Conservation (phyloP, 2,329 filamentous ascomycete species). For the Aspergillus sojae region DNA sequence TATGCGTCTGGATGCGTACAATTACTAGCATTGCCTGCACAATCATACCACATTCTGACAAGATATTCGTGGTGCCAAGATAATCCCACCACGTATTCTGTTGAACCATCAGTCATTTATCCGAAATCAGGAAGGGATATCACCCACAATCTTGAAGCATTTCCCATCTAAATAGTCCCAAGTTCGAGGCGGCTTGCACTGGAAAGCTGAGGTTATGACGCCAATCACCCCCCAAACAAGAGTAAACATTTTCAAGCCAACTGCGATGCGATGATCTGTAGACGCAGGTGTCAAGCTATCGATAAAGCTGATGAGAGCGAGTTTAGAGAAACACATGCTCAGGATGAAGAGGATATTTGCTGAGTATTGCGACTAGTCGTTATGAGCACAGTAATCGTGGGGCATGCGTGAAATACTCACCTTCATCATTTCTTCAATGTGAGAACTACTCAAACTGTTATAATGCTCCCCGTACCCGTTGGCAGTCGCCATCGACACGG, state of each 20-base stretch:
- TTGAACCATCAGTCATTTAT: not conserved
- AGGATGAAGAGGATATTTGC: constrained; percentile 26
- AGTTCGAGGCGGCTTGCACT: constrained; percentile 20
- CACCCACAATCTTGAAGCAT: constrained; percentile 26
- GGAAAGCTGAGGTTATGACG: constrained; percentile 22
- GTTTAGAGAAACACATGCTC: constrained; percentile 28
- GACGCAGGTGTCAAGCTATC: constrained; percentile 24
- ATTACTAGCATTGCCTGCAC: constrained; percentile 27
- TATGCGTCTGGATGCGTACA: constrained; percentile 24
- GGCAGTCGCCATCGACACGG: constrained; percentile 24
- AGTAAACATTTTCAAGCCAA: constrained; percentile 16
- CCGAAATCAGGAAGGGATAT: not conserved
- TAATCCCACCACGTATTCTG: constrained; percentile 30
- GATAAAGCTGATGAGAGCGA: constrained; percentile 29
- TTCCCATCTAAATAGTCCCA: constrained; percentile 26
- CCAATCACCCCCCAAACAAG: constrained; percentile 20
- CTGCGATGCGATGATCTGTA: constrained; percentile 21
- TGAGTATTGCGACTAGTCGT: constrained; percentile 24
- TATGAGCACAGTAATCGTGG: not conserved
- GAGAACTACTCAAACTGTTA: constrained; percentile 8
- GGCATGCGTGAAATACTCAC: constrained; percentile 6
- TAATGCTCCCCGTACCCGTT: constrained; percentile 28
- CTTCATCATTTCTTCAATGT: constrained; percentile 23
- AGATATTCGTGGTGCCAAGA: constrained; percentile 28
- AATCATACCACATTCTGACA: constrained; percentile 29